Base-by-base conservation (phyloP, 1,284 basidiomycete species). In the Melampsora larici-populina region DNA sequence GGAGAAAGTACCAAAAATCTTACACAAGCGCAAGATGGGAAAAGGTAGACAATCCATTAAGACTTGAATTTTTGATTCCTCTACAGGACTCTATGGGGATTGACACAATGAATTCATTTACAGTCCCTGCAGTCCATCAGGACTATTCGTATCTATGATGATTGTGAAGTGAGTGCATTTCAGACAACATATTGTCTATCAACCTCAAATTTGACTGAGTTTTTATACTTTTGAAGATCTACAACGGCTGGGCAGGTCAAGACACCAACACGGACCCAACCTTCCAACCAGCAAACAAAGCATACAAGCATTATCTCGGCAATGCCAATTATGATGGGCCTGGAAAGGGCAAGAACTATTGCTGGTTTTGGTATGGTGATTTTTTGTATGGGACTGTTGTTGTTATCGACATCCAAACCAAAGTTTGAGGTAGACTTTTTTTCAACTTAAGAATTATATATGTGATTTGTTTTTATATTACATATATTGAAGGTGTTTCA, bases 1-100 rank as follows among this genome's bases (percentile, higher is more conserved):
- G 87, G 78, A 86, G 89, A 58, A 85, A 90, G 21, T 91, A 91
- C 81, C 85, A 90, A 40, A 86, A 89, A 70, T 88, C 88, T 79
- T 91, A 90, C 79, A 86, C 88, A 40, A 89, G 88, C 80, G 84
- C 86, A 7, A 89, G 89, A 81, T 90, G 89, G 84, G 85, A 88
- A 68, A 89, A 87, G 80, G 84, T 91, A 5, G 90, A 90, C 48
- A 72, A 29, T 43, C 31, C 2, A 31, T 46, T 60, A 55, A 72
- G 89, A 65, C n/a, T 67, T 65, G 11, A 55, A 51, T 40, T 63
- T 65, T 40, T 70, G n/a, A 24, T n/a, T 70, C 18, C 26, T 36
- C 68, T 26, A 40, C 60, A 24, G 11, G 11, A 9, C 1, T 43
- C 40, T 43, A 43, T 7, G 13, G 18, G 55, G 21, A 29, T 58